phyloP scores from a whole-genome alignment of 2,329 filamentous ascomycete species.

The Exophiala aquamarina region DNA sequence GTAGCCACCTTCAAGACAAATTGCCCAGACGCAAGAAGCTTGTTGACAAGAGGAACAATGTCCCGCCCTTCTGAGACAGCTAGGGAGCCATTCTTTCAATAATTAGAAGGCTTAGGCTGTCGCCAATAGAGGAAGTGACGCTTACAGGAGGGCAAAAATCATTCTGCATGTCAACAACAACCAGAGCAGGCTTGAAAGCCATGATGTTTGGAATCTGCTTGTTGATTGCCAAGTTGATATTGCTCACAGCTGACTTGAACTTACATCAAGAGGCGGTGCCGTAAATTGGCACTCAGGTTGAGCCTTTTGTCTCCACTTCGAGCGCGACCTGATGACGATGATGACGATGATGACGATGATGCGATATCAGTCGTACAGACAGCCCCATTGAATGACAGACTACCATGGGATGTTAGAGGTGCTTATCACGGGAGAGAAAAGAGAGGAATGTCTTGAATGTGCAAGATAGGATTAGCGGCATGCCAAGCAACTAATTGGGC shows the following conservation, averaged over 20 bases:
- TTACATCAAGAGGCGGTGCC: no score
- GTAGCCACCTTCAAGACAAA: constrained; percentile 78
- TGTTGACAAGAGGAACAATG: constrained; percentile 71
- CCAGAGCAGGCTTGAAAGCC: constrained; percentile 54
- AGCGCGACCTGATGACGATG: no score
- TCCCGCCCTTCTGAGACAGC: constrained; percentile 73
- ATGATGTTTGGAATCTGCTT: constrained; percentile 2
- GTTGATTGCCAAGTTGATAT: no score
- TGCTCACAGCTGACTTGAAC: no score
- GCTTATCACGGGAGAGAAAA: no score
- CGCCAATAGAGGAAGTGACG: constrained; percentile 35
- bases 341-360: no score
- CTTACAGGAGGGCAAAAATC: constrained; percentile 87
- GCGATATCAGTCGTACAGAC: no score
- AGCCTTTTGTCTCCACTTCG: no score
- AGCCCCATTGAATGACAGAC: no score
- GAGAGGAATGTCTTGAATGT: no score
- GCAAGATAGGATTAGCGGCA: neutral
- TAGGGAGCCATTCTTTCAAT: constrained; percentile 71
- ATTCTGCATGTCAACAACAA: constrained; percentile 88
- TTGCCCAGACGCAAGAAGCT: constrained; percentile 64
- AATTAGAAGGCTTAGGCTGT: neutral
- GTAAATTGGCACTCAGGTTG: no score
- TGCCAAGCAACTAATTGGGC: constrained; percentile 16
- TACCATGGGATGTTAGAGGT: no score